Conservation (phyloP, 768 basidiomycete genomes). For the Auricularia sp. region DNA sequence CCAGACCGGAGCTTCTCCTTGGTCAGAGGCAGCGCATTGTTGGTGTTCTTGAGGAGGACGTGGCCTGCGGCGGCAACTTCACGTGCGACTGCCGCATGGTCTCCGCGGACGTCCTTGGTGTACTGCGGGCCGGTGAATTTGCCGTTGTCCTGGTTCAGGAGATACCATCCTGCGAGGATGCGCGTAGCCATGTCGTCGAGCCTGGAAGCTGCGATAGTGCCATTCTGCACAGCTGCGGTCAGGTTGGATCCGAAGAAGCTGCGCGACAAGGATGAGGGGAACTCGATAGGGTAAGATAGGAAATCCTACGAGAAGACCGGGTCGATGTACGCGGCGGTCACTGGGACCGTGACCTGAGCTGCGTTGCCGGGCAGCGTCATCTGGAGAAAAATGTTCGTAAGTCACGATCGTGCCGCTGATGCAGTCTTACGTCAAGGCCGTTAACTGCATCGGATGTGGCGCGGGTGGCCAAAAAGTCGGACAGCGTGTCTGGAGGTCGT, state of each 20-base stretch:
- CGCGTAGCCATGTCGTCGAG: conserved; percentile 29
- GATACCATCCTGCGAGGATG: conserved; percentile 22
- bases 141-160: conserved; percentile 15
- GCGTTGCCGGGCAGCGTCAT: conserved; percentile 29
- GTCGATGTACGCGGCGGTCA: background rate
- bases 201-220: conserved; percentile 15
- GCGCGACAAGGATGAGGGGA: conserved; percentile 7
- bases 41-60: conserved; percentile 27
- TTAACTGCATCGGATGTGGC: conserved; percentile 7
- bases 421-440: conserved; percentile 12
- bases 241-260: conserved; percentile 22
- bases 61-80: conserved; percentile 27
- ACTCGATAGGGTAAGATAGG: too few species aligned
- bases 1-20: conserved; percentile 5
- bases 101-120: conserved; percentile 20
- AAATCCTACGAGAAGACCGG: background rate
- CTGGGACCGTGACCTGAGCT: conserved; percentile 1
- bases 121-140: conserved; percentile 7
- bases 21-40: conserved; percentile 20
- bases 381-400: background rate
- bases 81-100: conserved; percentile 20
- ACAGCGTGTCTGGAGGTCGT: conserved; percentile 13
- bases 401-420: background rate
- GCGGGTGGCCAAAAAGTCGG: conserved; percentile 21
- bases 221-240: conserved; percentile 21